phyloP scores from a whole-genome alignment of 1,284 basidiomycete genomes.

The Phenoliferia sp. region DNA sequence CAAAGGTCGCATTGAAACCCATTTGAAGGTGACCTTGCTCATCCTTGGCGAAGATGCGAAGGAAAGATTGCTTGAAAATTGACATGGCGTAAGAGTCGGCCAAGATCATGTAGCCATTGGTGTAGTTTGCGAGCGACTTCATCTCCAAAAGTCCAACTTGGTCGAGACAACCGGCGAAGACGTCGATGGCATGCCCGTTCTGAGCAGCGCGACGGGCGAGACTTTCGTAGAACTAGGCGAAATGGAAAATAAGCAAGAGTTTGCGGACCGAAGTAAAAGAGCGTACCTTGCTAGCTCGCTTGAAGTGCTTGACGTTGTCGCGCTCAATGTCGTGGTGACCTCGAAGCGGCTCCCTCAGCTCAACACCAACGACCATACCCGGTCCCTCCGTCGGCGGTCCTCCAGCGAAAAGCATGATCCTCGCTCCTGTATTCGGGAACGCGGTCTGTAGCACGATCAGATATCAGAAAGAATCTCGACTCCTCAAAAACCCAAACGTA shows the following conservation, averaged over 20 bases:
- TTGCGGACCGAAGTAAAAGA: background rate
- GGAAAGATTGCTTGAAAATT: slow-evolving; percentile 98
- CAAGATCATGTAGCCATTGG: slow-evolving; percentile 92
- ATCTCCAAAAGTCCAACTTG: slow-evolving; percentile 97
- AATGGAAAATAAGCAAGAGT: background rate
- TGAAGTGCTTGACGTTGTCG: slow-evolving; percentile 95
- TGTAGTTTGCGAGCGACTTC: slow-evolving; percentile 90
- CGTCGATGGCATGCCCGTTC: slow-evolving; percentile 91
- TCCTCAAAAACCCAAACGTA: slow-evolving; percentile 32
- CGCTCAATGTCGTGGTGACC: slow-evolving; percentile 99
- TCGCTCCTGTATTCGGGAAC: slow-evolving; percentile 91
- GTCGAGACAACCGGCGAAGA: slow-evolving; percentile 96
- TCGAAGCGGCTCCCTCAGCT: slow-evolving; percentile 94
- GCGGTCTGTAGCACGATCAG: slow-evolving; percentile 58
- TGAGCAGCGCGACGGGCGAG: slow-evolving; percentile 89
- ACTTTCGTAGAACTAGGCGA: slow-evolving; percentile 85
- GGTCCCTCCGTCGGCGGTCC: slow-evolving; percentile 97
- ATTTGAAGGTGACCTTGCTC: slow-evolving; percentile 88
- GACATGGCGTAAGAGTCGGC: slow-evolving; percentile 97
- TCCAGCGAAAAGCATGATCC: slow-evolving; percentile 95
- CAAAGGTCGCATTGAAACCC: slow-evolving; percentile 99
- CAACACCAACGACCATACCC: slow-evolving; percentile 92
- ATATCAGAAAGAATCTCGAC: background rate
- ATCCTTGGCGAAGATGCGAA: slow-evolving; percentile 89
- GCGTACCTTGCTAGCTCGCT: slow-evolving; percentile 85